Conservation (phyloP, 2,329 filamentous ascomycete species). For the Aspergillus clavatus region DNA sequence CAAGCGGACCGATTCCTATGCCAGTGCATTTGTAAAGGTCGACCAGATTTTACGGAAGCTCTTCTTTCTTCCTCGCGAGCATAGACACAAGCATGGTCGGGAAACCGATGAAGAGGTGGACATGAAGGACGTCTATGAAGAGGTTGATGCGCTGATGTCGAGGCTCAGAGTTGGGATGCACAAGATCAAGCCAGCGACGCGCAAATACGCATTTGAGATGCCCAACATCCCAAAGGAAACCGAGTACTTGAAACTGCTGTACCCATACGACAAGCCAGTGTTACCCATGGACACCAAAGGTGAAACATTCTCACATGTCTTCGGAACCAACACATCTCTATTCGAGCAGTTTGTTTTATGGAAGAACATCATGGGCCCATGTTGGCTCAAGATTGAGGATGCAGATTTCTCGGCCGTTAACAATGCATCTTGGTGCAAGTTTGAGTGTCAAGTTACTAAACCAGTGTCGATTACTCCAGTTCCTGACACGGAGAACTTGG, state of each 20-base stretch:
- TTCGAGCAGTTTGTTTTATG: slow-evolving; percentile 98
- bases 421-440: slow-evolving; percentile 94
- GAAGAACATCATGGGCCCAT: slow-evolving; percentile 99
- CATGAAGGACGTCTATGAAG: slow-evolving; percentile 84
- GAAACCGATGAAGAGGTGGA: slow-evolving; percentile 72
- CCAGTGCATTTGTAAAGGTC: slow-evolving; percentile 92
- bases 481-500: slow-evolving; percentile 72
- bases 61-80: slow-evolving; percentile 80
- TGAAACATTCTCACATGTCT: slow-evolving; percentile 89
- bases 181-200: slow-evolving; percentile 84
- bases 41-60: slow-evolving; percentile 92
- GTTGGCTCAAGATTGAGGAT: slow-evolving; percentile 87
- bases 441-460: slow-evolving; percentile 77
- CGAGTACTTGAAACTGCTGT: slow-evolving; percentile 92
- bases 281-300: slow-evolving; percentile 68
- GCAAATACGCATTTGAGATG: slow-evolving; percentile 95
- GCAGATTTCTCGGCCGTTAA: slow-evolving; percentile 79
- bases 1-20: slow-evolving; percentile 70
- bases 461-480: slow-evolving; percentile 70
- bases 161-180: slow-evolving; percentile 79
- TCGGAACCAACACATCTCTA: slow-evolving; percentile 85
- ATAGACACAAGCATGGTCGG: slow-evolving; percentile 54
- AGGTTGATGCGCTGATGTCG: slow-evolving; percentile 84
- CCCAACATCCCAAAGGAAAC: slow-evolving; percentile 79
- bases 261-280: slow-evolving; percentile 79